phyloP scores from a whole-genome alignment of 208 protist species.

The Crithidia expoeki region DNA sequence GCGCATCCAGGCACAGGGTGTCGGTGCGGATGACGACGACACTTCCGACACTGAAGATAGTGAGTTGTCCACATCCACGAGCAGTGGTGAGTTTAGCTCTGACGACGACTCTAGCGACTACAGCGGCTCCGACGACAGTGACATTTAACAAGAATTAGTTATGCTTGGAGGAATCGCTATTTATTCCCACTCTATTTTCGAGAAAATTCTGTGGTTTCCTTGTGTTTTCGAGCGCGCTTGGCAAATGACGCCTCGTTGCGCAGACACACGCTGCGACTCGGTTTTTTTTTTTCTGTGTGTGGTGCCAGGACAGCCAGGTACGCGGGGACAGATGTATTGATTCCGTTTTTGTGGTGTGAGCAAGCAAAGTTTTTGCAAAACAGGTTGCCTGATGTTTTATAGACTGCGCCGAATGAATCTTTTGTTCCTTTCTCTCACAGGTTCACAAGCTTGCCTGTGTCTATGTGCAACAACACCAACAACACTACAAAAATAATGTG shows the following conservation, averaged over 20 bases:
- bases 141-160: constrained; percentile 63
- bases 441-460: background rate
- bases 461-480: constrained; percentile 13
- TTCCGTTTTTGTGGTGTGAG: background rate
- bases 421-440: constrained; percentile 12
- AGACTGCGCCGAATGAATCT: constrained; percentile 12
- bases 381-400: constrained; percentile 27
- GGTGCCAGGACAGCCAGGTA: too few relatives aligned
- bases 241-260: too few relatives aligned
- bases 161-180: background rate
- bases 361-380: background rate
- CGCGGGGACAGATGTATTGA: too few relatives aligned
- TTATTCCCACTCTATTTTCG: background rate
- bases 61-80: constrained; percentile 37
- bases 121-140: constrained; percentile 51
- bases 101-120: constrained; percentile 54
- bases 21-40: constrained; percentile 36
- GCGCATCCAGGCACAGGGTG: constrained; percentile 15
- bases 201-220: too few relatives aligned
- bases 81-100: constrained; percentile 52
- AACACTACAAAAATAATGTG: background rate
- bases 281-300: too few relatives aligned
- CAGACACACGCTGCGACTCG: too few relatives aligned
- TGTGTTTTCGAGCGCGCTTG: too few relatives aligned
- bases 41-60: constrained; percentile 35